Evolutionary conservation across 257 asterid genomes (phyloP).

Genomic region (Salvia miltiorrhiza): DNA sequence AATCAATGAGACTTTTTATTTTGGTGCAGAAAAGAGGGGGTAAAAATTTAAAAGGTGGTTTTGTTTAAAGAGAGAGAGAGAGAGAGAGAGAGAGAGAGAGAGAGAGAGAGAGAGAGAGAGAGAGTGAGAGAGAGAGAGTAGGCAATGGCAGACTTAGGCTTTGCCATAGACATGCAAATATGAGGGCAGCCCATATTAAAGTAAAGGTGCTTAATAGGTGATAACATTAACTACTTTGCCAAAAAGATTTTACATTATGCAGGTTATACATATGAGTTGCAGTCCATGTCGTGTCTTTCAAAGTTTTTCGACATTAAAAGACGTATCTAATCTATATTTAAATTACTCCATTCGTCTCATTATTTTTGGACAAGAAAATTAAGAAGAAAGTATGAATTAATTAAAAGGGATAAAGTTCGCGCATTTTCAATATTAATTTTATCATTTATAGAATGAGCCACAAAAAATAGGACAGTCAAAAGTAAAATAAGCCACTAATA

Average conservation of each 20-base stretch:
- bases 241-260: not conserved
- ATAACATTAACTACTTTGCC: conserved; percentile 15
- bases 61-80: not conserved
- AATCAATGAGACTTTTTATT: conserved; percentile 21
- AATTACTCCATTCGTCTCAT: too few species aligned
- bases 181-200: conserved; percentile 15
- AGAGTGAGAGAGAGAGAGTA: conserved; percentile 16
- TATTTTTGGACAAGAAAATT: too few species aligned
- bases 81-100: too few species aligned
- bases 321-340: not conserved
- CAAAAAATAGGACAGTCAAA: too few species aligned
- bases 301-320: not conserved
- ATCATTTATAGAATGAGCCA: too few species aligned
- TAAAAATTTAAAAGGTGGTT: not conserved
- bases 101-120: too few species aligned
- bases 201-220: not conserved
- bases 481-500: too few species aligned
- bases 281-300: not conserved
- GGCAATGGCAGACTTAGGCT: not conserved
- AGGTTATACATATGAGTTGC: not conserved
- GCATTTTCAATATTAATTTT: too few species aligned
- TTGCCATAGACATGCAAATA: conserved; percentile 24
- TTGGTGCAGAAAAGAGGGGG: not conserved
- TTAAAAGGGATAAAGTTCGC: too few species aligned
- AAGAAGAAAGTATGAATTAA: too few species aligned